Percentiles rank a stretch among this genome's conserved stretches.
Evolutionary conservation across 2,329 filamentous ascomycete genomes (phyloP).

Genomic region (Stagonosporopsis rhizophila): DNA sequence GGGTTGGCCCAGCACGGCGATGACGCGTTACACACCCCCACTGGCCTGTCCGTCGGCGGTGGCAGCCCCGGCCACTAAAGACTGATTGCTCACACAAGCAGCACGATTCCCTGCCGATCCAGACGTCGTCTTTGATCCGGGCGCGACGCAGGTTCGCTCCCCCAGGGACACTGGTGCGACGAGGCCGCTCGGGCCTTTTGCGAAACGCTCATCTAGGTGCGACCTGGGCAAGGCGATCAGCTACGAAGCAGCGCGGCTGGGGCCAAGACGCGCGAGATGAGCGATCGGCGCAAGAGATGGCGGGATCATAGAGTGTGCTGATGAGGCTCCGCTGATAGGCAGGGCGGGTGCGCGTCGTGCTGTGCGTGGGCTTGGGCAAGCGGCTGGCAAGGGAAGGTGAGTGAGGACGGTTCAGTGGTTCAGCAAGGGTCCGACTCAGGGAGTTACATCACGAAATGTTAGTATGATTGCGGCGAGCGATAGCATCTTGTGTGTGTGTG

Average conservation of each 20-base stretch:
- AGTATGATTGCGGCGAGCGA: constrained; percentile 7
- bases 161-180: constrained; percentile 14
- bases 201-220: constrained; percentile 15
- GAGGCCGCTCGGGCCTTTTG: constrained; percentile 11
- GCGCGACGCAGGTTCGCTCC: constrained; percentile 9
- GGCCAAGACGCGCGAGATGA: constrained; percentile 2
- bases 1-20: constrained; percentile 13
- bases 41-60: background rate
- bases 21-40: constrained; percentile 19
- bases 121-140: constrained; percentile 2
- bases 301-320: background rate
- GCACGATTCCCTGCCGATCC: constrained; percentile 8
- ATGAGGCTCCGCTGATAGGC: constrained; percentile 21
- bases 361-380: background rate
- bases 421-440: constrained; percentile 12
- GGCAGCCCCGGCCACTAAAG: background rate
- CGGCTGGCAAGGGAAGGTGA: constrained; percentile 15
- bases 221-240: constrained; percentile 11
- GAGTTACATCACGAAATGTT: background rate
- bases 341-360: constrained; percentile 11
- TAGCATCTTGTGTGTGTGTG: constrained; percentile 2
- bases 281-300: constrained; percentile 1
- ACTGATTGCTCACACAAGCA: constrained; percentile 2
- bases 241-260: background rate
- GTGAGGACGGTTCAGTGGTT: constrained; percentile 9